Base-by-base conservation (phyloP, 495 filamentous ascomycete species). In the Rhizodiscina lignyota region DNA sequence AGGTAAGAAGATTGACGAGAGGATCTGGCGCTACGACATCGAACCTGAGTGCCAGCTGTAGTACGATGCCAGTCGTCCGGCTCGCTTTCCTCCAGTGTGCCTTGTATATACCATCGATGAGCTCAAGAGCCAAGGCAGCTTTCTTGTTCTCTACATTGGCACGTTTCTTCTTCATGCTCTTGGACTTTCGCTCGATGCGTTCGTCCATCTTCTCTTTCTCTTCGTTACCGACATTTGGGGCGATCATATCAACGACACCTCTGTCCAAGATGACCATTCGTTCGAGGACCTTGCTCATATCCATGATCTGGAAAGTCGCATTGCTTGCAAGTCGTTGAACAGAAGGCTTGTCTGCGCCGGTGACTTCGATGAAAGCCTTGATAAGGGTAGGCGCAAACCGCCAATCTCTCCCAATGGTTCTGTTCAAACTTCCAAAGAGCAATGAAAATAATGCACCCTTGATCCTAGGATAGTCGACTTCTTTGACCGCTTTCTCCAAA, bases 51-150 rank as follows among this genome's bases (percentile, higher is more conserved):
- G 81, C 84, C 43, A 92, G 68, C 38, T 85, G 86, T 39, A 86
- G 70, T 12, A 92, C 77, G 43, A 96, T 86, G 17, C 85, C 79
- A 11, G 79, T 81, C 28, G 83, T 86, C 19, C 89, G 67, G 39
- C 73, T 83, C 6, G 85, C 87, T 42, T 92, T 81, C 65, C 92
- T 96, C 89, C 89, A 99, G 50, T 96, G 91, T 0, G 83, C 80
- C 17, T 70, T 66, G 37, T 72, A 70, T 0, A 82, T 77, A 35
- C 83, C 53, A 26, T 81, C 72, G 2, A 86, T 75, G 26, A 99
- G 66, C 46, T 93, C 82, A 37, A 78, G 58, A 0, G 85, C 81
- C 12, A 96, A 59, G 4, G 73, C 67, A 0, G 76, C 64, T 59
- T 94, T 96, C 59, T 80, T 85, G 37, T 62, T 63, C 49, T 96